phyloP scores from a whole-genome alignment of 805 yeast genomes.

The Metschnikowia colocasiae region DNA sequence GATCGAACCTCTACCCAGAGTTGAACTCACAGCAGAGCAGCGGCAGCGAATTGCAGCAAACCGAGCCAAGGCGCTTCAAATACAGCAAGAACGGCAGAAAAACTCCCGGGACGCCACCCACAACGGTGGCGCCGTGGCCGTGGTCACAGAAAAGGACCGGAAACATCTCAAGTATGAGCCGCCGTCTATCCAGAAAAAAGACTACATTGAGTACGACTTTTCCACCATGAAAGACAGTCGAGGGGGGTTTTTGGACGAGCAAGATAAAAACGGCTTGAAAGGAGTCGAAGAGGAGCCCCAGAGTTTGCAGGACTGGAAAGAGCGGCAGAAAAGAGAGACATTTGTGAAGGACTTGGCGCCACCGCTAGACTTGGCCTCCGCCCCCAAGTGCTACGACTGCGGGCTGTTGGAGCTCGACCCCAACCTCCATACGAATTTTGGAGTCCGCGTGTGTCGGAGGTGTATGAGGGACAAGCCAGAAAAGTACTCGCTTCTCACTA shows the following conservation, averaged over 20 bases:
- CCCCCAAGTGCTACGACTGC: constrained; percentile 85
- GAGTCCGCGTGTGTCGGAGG: constrained; percentile 69
- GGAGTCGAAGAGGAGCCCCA: constrained; percentile 41
- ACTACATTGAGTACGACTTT: constrained; percentile 81
- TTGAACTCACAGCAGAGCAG: constrained; percentile 48
- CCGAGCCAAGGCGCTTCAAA: constrained; percentile 50
- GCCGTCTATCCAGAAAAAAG: constrained; percentile 50
- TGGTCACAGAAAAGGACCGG: constrained; percentile 14
- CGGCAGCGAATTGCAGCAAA: constrained; percentile 48
- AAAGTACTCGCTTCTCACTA: constrained; percentile 85
- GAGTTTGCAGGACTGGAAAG: constrained; percentile 46
- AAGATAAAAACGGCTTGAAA: constrained; percentile 13
- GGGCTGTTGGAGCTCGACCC: constrained; percentile 76
- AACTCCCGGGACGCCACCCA: constrained; percentile 13
- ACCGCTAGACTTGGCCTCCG: constrained; percentile 65
- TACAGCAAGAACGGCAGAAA: constrained; percentile 30
- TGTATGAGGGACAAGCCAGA: constrained; percentile 77
- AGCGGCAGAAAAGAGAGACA: constrained; percentile 38
- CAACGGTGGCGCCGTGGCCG: constrained; percentile 10
- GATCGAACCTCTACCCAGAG: constrained; percentile 20
- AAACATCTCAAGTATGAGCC: constrained; percentile 16
- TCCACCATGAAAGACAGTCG: constrained; percentile 83
- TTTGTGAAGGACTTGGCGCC: constrained; percentile 57
- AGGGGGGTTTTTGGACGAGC: constrained; percentile 71
- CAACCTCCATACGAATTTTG: constrained; percentile 63